Conservation (phyloP, 169 alveolate genomes). For the Cryptosporidium ryanae region DNA sequence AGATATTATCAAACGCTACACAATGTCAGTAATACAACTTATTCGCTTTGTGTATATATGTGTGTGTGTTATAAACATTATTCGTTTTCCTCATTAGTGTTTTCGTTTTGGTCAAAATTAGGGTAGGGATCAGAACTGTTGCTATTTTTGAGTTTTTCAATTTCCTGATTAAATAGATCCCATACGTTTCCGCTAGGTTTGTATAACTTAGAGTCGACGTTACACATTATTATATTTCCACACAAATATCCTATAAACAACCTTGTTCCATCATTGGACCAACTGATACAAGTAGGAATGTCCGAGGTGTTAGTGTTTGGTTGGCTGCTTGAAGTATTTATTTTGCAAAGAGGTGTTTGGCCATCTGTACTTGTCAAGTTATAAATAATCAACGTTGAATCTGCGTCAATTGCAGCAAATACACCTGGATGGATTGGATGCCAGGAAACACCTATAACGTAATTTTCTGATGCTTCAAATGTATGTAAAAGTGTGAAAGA, state of each 20-base stretch:
- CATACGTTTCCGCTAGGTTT: slow-evolving; percentile 64
- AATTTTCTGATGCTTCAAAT: slow-evolving; percentile 62
- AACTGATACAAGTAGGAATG: slow-evolving; percentile 51
- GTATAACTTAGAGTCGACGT: slow-evolving; percentile 49
- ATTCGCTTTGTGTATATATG: too few species aligned
- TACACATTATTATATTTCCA: slow-evolving; percentile 64
- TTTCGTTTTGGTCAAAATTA: background rate
- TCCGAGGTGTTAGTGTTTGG: slow-evolving; percentile 30
- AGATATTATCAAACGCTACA: too few species aligned
- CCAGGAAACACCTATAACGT: slow-evolving; percentile 72
- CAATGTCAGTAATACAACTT: too few species aligned
- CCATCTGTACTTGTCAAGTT: slow-evolving; percentile 34
- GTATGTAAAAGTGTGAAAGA: slow-evolving; percentile 57
- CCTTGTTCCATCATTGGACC: slow-evolving; percentile 71
- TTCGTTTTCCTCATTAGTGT: background rate
- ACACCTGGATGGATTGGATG: slow-evolving; percentile 74
- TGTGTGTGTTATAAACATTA: background rate
- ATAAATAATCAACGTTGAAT: slow-evolving; percentile 42
- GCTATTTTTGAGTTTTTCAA: slow-evolving; percentile 42
- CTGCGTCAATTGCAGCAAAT: slow-evolving; percentile 74
- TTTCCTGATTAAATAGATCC: slow-evolving; percentile 53
- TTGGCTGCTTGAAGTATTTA: slow-evolving; percentile 33
- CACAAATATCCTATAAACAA: slow-evolving; percentile 59
- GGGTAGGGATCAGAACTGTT: slow-evolving; percentile 11
- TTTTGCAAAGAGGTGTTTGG: slow-evolving; percentile 67